Conservation (phyloP, 177 flowering plant species). For the Tripterygium wilfordii region DNA sequence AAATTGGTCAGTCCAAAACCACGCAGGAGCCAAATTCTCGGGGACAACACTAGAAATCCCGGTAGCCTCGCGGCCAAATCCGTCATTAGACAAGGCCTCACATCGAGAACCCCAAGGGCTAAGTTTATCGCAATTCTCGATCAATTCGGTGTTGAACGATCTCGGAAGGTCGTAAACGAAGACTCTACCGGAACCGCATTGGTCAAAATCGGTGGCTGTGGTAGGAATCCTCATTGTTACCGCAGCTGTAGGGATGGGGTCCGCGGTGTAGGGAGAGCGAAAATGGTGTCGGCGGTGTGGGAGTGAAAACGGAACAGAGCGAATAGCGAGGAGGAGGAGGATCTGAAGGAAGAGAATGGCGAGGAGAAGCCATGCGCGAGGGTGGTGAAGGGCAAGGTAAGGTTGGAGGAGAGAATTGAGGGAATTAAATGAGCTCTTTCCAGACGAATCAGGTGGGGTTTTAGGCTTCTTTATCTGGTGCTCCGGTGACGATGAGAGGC, state of each 20-base stretch:
- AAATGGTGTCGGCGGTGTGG: constrained; percentile 11
- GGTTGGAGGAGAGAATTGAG: constrained; percentile 18
- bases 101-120: constrained; percentile 77
- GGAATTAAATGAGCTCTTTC: constrained; percentile 18
- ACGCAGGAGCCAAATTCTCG: constrained; percentile 28
- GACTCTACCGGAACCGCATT: constrained; percentile 43
- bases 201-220: not conserved
- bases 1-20: constrained; percentile 87
- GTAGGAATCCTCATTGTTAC: not conserved
- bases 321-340: constrained; percentile 42
- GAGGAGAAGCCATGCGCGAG: constrained; percentile 57
- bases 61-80: constrained; percentile 56
- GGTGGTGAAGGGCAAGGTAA: constrained; percentile 22
- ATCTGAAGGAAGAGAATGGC: constrained; percentile 48
- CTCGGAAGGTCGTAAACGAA: constrained; percentile 75
- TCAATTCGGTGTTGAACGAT: constrained; percentile 44
- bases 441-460: constrained; percentile 10
- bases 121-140: constrained; percentile 42
- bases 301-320: constrained; percentile 29
- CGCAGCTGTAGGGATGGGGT: constrained; percentile 4
- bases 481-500: constrained; percentile 18
- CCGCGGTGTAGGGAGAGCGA: constrained; percentile 7
- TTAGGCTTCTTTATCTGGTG: constrained; percentile 19
- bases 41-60: constrained; percentile 41
- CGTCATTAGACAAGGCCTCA: constrained; percentile 53